These are phyloP conservation scores for Anisodus tanguticus DNA, from an alignment of 257 asterid genomes.

Conservation along the genomic window DNA sequence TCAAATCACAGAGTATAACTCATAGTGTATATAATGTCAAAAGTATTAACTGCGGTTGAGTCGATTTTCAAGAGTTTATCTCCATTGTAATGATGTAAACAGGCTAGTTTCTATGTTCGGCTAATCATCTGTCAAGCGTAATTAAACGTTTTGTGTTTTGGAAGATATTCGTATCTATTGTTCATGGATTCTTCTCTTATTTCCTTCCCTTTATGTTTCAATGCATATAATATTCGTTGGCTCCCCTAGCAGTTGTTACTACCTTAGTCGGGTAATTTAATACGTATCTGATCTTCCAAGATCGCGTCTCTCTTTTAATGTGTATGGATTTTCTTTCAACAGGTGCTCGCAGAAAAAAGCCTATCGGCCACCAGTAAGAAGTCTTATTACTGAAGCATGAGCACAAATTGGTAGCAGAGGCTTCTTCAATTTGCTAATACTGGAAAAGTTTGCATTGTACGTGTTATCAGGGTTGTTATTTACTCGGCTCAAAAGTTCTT, in stretches of 20 bases:
- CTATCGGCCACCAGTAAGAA: slow-evolving; percentile 25
- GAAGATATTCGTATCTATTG: not conserved
- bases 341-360: slow-evolving; percentile 48
- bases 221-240: not conserved
- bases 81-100: not conserved
- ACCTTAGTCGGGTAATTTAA: not conserved
- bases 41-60: not conserved
- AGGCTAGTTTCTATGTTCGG: not conserved
- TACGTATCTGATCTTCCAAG: not conserved
- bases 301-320: not conserved
- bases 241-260: not conserved
- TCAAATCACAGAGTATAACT: not conserved
- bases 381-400: slow-evolving; percentile 7
- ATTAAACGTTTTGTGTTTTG: not conserved
- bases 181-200: not conserved
- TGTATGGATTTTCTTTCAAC: slow-evolving; percentile 12
- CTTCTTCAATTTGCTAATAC: not conserved
- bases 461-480: slow-evolving; percentile 6
- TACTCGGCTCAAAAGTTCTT: not conserved
- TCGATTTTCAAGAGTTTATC: not conserved
- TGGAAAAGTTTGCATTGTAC: not conserved
- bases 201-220: slow-evolving; percentile 8
- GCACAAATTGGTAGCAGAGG: slow-evolving; percentile 8
- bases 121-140: not conserved
- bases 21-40: not conserved